phyloP scores from a whole-genome alignment of 2,329 filamentous ascomycete species.

The Clarireedia monteithiana region DNA sequence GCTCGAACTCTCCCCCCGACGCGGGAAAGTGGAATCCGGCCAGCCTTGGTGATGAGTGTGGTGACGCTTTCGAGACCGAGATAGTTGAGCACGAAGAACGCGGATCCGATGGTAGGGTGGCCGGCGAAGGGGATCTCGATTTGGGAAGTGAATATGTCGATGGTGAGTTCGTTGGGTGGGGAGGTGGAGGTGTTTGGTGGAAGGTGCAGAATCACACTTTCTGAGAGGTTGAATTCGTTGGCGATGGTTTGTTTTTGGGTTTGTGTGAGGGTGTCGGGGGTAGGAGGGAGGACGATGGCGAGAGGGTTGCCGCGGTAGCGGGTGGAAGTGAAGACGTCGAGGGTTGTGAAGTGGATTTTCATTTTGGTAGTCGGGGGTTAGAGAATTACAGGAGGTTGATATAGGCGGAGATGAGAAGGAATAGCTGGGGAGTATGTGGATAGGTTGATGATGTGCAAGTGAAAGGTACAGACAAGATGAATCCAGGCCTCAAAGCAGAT shows the following conservation, averaged over 20 bases:
- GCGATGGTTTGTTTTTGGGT: conserved; percentile 50
- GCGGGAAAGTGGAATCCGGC: conserved; percentile 41
- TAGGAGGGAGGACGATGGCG: conserved; percentile 48
- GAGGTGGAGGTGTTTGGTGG: conserved; percentile 2
- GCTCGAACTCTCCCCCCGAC: conserved; percentile 47
- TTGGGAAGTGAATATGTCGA: conserved; percentile 52
- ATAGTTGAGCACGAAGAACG: conserved; percentile 36
- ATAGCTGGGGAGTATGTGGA: no score
- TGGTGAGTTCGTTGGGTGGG: conserved; percentile 29
- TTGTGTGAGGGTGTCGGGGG: conserved; percentile 36
- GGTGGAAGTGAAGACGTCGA: conserved; percentile 47
- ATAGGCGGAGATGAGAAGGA: no score
- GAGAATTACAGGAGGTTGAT: no score
- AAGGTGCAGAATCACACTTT: conserved; percentile 53
- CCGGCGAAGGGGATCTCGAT: conserved; percentile 54
- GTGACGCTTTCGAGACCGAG: conserved; percentile 4
- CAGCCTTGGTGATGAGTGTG: conserved; percentile 45
- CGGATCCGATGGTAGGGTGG: conserved; percentile 52
- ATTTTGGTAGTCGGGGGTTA: conserved; percentile 19
- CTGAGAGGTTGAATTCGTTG: conserved; percentile 56
- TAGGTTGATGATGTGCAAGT: no score
- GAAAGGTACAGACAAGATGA: no score
- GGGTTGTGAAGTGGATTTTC: conserved; percentile 23
- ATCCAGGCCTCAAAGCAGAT: no score
- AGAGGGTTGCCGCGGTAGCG: conserved; percentile 51